Evolutionary conservation across 1,139 yeast genomes (phyloP), one percentile per base, ranked within the genome.

Genomic region (Komagataea norvegica): DNA sequence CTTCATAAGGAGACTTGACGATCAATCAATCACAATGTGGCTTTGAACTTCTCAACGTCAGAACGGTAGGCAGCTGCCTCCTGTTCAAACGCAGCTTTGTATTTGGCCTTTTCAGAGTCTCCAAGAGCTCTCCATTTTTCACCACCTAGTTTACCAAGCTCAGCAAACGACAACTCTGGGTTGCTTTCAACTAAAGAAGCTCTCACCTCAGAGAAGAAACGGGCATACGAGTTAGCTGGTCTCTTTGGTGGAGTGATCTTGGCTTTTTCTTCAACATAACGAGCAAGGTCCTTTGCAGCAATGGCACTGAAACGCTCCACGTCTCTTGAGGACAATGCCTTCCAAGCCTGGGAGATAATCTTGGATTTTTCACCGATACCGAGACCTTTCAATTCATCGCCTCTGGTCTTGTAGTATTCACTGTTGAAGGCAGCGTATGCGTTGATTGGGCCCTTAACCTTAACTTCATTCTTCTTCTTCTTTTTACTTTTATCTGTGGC

Each of bases 61-160:
- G 25, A 20, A 23, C 41, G 45, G 43, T 47, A 49, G 2, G 30
- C 38, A n/a, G 30, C 45, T 14, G 38, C 17, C 3, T 31, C 41
- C 7, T 31, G 16, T 22, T 33, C 23, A 29, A 25, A 32, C 3
- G 18, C 26, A 4, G 31, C 35, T 13, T 27, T 22, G 34, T 39
- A 54, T 6, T 41, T 40, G 8, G 41, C 34, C 42, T 56, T 58
- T 33, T 51, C 53, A 19, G 29, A 13, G 3, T 47, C 55, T 6
- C 48, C 16, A 33, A 61, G 37, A 2, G 27, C 23, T 18, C 39
- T 54, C 66, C 66, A 61, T 33, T 45, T 37, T 20, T 44, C 43
- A 42, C 57, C 58, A 17, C 48, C 46, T 13, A 47, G 14, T 27
- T 43, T 51, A 18, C 49, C 46, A n/a, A 55, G 16, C 11, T 55